phyloP scores from a whole-genome alignment of 75 land plant species.

The Cryptomeria japonica region DNA sequence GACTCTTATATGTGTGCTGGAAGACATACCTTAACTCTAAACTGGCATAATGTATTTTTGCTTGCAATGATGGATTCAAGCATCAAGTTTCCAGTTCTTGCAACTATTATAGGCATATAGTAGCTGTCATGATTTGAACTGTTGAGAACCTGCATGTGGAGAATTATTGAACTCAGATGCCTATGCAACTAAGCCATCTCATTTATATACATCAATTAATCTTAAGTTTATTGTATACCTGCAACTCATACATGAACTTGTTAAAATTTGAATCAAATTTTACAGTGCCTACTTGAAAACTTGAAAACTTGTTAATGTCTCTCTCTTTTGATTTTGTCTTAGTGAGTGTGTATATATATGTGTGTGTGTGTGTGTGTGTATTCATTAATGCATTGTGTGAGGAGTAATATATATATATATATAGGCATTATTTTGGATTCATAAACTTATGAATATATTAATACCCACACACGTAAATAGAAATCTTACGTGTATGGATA shows the following conservation, averaged over 20 bases:
- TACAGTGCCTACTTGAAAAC: neutral
- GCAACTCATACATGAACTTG: neutral
- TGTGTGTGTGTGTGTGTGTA: too few relatives aligned
- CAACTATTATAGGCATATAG: constrained; percentile 48
- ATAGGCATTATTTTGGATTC: too few relatives aligned
- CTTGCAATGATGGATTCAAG: constrained; percentile 52
- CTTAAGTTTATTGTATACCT: neutral
- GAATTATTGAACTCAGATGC: neutral
- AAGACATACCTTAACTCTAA: constrained; percentile 58
- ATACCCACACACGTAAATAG: too few relatives aligned
- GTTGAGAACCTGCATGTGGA: neutral
- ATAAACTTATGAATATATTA: too few relatives aligned
- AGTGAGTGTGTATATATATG: too few relatives aligned
- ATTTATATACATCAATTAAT: neutral
- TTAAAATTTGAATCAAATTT: neutral
- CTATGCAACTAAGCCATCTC: neutral
- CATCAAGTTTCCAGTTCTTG: constrained; percentile 44
- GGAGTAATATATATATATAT: too few relatives aligned
- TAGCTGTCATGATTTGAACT: neutral
- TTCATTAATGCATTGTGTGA: too few relatives aligned
- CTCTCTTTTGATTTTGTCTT: too few relatives aligned
- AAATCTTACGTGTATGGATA: too few relatives aligned
- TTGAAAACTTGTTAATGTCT: too few relatives aligned
- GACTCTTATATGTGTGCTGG: neutral
- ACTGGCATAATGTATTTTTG: constrained; percentile 39